Percentiles rank a stretch among this genome's conserved stretches.
phyloP scores from a whole-genome alignment of 805 yeast genomes.

The Teunomyces pallodes region DNA sequence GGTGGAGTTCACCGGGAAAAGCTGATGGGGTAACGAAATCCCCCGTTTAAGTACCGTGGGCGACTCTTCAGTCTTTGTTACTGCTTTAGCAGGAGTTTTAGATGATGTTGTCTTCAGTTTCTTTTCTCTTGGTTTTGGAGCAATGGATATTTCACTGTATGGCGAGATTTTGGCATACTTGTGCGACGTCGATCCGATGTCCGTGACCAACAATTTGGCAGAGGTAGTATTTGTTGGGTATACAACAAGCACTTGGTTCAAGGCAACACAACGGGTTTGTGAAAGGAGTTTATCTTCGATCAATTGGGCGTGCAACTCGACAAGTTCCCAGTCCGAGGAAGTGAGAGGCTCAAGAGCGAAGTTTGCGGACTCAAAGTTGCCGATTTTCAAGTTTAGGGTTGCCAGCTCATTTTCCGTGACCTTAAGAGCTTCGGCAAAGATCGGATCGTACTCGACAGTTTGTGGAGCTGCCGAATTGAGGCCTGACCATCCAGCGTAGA shows the following conservation, averaged over 20 bases:
- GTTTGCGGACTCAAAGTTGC: constrained; percentile 51
- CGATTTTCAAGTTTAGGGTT: constrained; percentile 45
- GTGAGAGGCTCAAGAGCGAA: constrained; percentile 78
- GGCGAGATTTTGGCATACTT: constrained; percentile 55
- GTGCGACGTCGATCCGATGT: constrained; percentile 42
- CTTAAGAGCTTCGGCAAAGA: constrained; percentile 53
- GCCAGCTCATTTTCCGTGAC: constrained; percentile 41
- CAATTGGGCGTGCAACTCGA: constrained; percentile 74
- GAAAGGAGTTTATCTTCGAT: constrained; percentile 72
- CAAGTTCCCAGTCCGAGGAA: constrained; percentile 84
- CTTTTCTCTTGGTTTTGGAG: constrained; percentile 51
- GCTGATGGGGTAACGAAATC: constrained; percentile 52
- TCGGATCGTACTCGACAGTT: constrained; percentile 62
- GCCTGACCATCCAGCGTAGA: constrained; percentile 69
- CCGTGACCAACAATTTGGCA: constrained; percentile 55
- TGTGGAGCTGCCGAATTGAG: constrained; percentile 34
- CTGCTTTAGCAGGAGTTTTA: constrained; percentile 38
- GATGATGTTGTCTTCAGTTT: constrained; percentile 10
- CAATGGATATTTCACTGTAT: constrained; percentile 68
- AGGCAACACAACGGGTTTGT: constrained; percentile 74
- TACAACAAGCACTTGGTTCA: constrained; percentile 59
- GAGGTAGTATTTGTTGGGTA: constrained; percentile 61
- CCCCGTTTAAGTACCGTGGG: constrained; percentile 48
- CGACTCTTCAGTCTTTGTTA: constrained; percentile 48
- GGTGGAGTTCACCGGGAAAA: constrained; percentile 22